phyloP scores from a whole-genome alignment of 495 filamentous ascomycete genomes.

The Xylaria curta region DNA sequence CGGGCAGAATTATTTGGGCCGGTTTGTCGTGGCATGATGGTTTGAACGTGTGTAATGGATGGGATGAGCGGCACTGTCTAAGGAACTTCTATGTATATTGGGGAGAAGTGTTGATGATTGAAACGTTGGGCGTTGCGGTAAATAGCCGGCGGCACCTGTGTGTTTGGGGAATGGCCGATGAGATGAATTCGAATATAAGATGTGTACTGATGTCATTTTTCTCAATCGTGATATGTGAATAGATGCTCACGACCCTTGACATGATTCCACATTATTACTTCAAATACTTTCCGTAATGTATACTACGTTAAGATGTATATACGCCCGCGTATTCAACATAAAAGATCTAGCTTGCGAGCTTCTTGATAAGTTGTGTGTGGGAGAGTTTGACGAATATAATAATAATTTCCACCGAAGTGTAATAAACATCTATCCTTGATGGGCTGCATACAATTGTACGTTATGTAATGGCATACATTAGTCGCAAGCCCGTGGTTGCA shows the following conservation, averaged over 20 bases:
- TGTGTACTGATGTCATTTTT: neutral
- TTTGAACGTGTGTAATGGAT: conserved; percentile 5
- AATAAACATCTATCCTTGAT: neutral
- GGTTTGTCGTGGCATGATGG: conserved; percentile 7
- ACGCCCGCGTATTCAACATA: no score
- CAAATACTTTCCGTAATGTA: neutral
- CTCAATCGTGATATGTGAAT: neutral
- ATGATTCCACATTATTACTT: neutral
- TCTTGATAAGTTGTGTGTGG: neutral
- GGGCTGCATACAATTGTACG: neutral
- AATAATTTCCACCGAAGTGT: neutral
- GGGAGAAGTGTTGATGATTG: neutral
- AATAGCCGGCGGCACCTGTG: neutral
- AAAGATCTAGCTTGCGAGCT: neutral
- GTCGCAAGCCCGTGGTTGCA: neutral
- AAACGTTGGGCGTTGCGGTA: neutral
- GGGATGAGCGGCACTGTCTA: neutral
- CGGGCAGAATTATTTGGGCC: neutral
- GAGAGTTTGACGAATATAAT: neutral
- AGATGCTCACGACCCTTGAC: neutral
- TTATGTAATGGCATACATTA: neutral
- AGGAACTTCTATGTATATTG: neutral
- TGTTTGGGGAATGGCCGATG: neutral
- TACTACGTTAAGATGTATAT: neutral
- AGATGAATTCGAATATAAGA: neutral